Base-by-base conservation (phyloP, 2,329 filamentous ascomycete genomes). In the Fusarium sp. region DNA sequence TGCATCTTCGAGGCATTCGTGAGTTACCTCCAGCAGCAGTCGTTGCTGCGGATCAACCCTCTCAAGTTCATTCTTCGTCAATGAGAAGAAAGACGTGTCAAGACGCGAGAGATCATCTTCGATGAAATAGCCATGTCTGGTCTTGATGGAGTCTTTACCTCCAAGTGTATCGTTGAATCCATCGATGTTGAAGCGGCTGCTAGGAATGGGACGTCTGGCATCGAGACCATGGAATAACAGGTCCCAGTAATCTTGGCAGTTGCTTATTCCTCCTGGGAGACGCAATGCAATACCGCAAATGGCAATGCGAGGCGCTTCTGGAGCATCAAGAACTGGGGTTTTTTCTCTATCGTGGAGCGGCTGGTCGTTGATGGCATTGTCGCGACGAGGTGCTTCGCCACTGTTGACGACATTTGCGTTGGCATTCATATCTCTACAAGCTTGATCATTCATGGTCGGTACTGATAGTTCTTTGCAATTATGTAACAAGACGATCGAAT, bases 11-110 rank as follows among this genome's bases (percentile, higher is more conserved):
- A 69, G 51, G 0, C 64, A 68, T 14, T 69, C 64, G 0, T 41
- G 51, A 4, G 66, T 58, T 5, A 63, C 34, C 6, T 69, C 64
- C 0, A 69, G 56, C 0, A 69, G 51, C 2, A 69, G 20, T 10
- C 66, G 32, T 11, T 69, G 66, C 26, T 68, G 64, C 2, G 66
- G 66, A 30, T 69, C 66, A 26, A 54, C 45, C 10, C 36, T 20
- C 0, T 26, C 57, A 15, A 68, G 56, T 3, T 68, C 66, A 17
- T n/a, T 39, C 28, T 63, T 69, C 0, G 51, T 20, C 2, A 69
- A 2, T 0, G 64, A 38, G 28, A 69, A 69, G 17, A 69, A 68
- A 5, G 66, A 68, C 1, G 66, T 57, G 18, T 69, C 66, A 4
- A 69, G 57, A 8, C 34, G 7, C 3, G 56, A 52, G 2, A 69